Evolutionary conservation across 163 green algal genomes (phyloP).

Genomic region (Chlorella variabilis): DNA sequence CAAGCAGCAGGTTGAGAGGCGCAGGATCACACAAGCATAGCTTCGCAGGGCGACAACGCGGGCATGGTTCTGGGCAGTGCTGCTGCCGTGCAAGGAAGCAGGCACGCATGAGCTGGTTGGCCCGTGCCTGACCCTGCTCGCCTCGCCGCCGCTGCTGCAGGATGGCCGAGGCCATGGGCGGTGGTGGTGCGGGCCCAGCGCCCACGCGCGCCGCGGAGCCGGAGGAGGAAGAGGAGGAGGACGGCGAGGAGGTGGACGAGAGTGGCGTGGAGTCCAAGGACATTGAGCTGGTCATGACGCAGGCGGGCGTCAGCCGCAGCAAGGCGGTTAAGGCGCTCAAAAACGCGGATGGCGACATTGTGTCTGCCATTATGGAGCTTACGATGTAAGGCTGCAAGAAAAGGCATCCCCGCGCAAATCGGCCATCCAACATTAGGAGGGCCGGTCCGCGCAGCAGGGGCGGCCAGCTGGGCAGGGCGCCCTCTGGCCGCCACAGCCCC

Average conservation of each 20-base stretch:
- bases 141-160: slow-evolving; percentile 27
- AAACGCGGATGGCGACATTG: slow-evolving; percentile 93
- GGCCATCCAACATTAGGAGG: too few relatives aligned
- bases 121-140: too few relatives aligned
- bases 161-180: slow-evolving; percentile 38
- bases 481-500: background rate
- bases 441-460: background rate
- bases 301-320: slow-evolving; percentile 83
- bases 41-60: too few relatives aligned
- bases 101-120: too few relatives aligned
- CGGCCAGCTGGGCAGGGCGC: background rate
- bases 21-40: too few relatives aligned
- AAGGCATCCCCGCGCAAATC: too few relatives aligned
- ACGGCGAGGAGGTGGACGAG: slow-evolving; percentile 91
- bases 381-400: slow-evolving; percentile 79
- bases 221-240: slow-evolving; percentile 66
- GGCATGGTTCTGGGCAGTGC: background rate
- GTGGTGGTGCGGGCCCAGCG: background rate
- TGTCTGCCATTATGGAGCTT: slow-evolving; percentile 96
- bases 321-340: slow-evolving; percentile 97
- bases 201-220: slow-evolving; percentile 27
- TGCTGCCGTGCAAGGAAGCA: too few relatives aligned
- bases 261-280: slow-evolving; percentile 96
- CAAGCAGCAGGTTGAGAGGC: too few relatives aligned
- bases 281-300: slow-evolving; percentile 99